Evolutionary conservation across 2,329 filamentous ascomycete species (phyloP), one percentile per base, ranked within the genome.

Genomic region (Fusarium sp.): DNA sequence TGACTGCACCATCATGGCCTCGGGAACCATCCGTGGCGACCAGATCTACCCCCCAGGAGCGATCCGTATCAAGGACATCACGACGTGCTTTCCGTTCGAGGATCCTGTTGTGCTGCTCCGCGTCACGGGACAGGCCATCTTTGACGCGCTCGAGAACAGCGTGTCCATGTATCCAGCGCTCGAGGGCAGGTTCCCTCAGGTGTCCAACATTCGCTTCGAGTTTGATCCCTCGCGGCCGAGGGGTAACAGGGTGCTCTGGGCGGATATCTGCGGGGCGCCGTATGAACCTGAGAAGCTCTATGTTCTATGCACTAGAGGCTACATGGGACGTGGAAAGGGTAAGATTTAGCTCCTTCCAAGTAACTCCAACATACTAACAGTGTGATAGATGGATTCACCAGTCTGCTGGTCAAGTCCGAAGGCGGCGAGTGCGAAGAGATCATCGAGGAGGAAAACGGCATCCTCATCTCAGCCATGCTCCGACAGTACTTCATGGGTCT

Each of bases 401-500:
- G 92, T 56, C 87, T 98, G 1, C 88, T 96, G n/a, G 90, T 94
- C 35, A 84, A 93, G 75, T 90, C 92, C 4, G 92, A 94, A 81
- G 95, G 95, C 30, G 95, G 95, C 18, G 84, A 88, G 5, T 93
- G 92, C 2, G 91, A 95, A 76, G 94, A 95, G 80, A 84, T 98
- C 18, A 92, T 98, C 6, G 92, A 91, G 34, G 95, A 97, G 79
- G 95, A 98, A 80, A 95, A 94, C 76, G 95, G 95, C 5, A 92
- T 97, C 18, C 87, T 98, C 66, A 94, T 98, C 77, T 95, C 93
- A 58, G 94, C 93, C 79, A 92, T 98, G 81, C 87, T 98, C 23
- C 91, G 95, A 14, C 95, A 98, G 81, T 98, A 97, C 83, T 98
- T 98, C 83, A 93, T 97, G 88, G 93, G 92, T 8, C 87, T 97